A percentile compares a stretch with the other conserved stretches of the same genome.
phyloP scores from a whole-genome alignment of 2,329 filamentous ascomycete genomes.

The Fusarium beomiforme region DNA sequence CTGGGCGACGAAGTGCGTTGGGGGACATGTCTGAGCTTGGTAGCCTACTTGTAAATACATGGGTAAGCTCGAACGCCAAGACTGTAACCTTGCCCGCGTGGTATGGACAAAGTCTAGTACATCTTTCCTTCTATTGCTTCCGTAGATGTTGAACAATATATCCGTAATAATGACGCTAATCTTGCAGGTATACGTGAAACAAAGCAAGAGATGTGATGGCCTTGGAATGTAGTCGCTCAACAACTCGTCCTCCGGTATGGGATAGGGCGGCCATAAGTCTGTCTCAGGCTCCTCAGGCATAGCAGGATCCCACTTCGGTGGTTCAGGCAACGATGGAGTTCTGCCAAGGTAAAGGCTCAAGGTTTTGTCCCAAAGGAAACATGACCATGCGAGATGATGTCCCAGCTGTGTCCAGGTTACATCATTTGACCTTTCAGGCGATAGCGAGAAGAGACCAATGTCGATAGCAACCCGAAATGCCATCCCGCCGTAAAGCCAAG shows the following conservation, averaged over 20 bases:
- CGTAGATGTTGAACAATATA: neutral
- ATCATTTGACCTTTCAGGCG: neutral
- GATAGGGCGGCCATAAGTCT: neutral
- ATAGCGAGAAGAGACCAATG: neutral
- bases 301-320: neutral
- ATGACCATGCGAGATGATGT: neutral
- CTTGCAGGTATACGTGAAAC: neutral
- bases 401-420: neutral
- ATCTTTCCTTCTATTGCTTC: neutral
- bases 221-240: neutral
- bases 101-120: neutral
- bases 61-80: neutral
- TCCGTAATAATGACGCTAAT: neutral
- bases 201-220: neutral
- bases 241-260: neutral
- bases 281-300: neutral
- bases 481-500: neutral
- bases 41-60: accelerated
- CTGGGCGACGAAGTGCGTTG: neutral
- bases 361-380: neutral
- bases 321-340: neutral
- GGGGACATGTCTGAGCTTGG: neutral
- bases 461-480: neutral
- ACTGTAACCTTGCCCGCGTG: neutral
- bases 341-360: neutral